A percentile compares a stretch with the other conserved stretches of the same genome.
Conservation (phyloP, 768 basidiomycete species). For the Mycena galopus region DNA sequence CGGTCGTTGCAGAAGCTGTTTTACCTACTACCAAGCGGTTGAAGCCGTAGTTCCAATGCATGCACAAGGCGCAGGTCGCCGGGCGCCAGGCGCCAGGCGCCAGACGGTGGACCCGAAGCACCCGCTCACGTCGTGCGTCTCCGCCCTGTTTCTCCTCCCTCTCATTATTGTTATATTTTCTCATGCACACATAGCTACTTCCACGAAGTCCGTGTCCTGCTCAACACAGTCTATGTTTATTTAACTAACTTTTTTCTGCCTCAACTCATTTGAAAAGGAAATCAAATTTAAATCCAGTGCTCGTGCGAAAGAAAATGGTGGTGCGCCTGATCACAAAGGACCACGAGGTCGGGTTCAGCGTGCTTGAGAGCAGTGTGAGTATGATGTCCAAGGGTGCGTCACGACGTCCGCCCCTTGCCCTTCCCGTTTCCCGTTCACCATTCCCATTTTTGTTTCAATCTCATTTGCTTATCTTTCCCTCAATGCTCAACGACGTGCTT, state of each 20-base stretch:
- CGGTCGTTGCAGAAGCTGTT: slow-evolving; percentile 61
- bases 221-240: slow-evolving; percentile 67
- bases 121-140: slow-evolving; percentile 44
- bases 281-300: slow-evolving; percentile 52
- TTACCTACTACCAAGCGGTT: slow-evolving; percentile 63
- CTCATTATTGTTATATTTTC: slow-evolving; percentile 44
- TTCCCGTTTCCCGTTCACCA: too few relatives aligned
- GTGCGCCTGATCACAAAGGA: slow-evolving; percentile 68
- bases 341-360: slow-evolving; percentile 81
- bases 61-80: slow-evolving; percentile 59
- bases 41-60: slow-evolving; percentile 60
- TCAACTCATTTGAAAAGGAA: not conserved
- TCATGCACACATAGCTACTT: slow-evolving; percentile 48
- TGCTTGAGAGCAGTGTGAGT: slow-evolving; percentile 74
- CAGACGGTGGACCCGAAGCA: slow-evolving; percentile 59
- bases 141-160: slow-evolving; percentile 49
- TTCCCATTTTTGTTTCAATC: not conserved
- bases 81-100: too few relatives aligned
- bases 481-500: slow-evolving; percentile 74
- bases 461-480: slow-evolving; percentile 4
- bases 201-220: slow-evolving; percentile 70
- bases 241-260: not conserved
- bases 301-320: slow-evolving; percentile 86
- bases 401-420: not conserved
- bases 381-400: slow-evolving; percentile 78